phyloP scores from a whole-genome alignment of 805 yeast species.

The Saccharomycopsis sp. region DNA sequence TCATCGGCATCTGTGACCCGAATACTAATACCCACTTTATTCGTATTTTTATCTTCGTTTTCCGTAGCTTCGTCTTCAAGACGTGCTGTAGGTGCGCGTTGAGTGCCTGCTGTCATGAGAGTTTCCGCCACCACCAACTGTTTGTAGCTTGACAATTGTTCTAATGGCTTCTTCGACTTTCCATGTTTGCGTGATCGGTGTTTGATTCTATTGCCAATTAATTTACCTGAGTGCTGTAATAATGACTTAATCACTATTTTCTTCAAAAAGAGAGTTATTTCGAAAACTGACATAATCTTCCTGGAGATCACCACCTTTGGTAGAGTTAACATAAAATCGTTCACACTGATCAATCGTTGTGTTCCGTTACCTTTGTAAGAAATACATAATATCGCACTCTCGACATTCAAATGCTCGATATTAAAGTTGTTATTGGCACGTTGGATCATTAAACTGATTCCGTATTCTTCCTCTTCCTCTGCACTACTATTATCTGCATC shows the following conservation, averaged over 20 bases:
- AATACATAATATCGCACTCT: conserved; percentile 49
- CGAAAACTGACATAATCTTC: conserved; percentile 67
- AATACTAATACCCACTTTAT: not conserved
- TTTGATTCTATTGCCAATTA: conserved; percentile 68
- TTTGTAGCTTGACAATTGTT: not conserved
- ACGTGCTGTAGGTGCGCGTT: not conserved
- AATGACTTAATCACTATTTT: conserved; percentile 55
- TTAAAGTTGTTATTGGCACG: conserved; percentile 71
- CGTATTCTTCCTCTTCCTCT: conserved; percentile 27
- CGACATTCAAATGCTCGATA: conserved; percentile 50
- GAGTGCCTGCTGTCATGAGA: not conserved
- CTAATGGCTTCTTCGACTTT: not conserved
- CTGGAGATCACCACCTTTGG: conserved; percentile 56
- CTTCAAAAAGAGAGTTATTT: conserved; percentile 54
- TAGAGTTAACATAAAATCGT: conserved; percentile 57
- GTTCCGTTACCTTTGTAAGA: conserved; percentile 75
- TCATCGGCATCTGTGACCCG: not conserved
- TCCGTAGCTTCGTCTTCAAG: not conserved
- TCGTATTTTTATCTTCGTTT: not conserved
- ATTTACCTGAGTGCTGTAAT: conserved; percentile 63
- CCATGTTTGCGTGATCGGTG: not conserved
- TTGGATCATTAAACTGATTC: conserved; percentile 57
- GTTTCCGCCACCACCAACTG: not conserved
- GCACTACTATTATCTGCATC: conserved; percentile 20
- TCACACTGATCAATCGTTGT: conserved; percentile 66